Evolutionary conservation across 2,329 filamentous ascomycete species (phyloP).

Genomic region (Xylariales sp.): DNA sequence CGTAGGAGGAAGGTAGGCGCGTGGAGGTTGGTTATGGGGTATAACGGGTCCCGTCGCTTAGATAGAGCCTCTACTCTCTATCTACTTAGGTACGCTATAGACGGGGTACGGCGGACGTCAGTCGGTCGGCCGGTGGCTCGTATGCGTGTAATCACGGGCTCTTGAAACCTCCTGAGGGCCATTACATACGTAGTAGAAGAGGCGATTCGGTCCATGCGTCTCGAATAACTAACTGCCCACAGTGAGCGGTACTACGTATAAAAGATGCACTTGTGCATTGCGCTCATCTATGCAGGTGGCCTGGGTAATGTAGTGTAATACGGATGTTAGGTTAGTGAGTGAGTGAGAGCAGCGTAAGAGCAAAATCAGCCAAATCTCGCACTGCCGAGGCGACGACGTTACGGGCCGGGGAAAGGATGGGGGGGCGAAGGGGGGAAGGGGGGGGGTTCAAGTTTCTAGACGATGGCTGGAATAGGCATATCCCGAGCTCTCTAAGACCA

Average conservation of each 20-base stretch:
- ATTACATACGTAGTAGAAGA: neutral
- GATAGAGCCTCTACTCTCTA: too few species aligned
- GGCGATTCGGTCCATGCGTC: neutral
- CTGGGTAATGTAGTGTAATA: too few species aligned
- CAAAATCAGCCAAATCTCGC: constrained; percentile 17
- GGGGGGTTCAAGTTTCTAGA: neutral
- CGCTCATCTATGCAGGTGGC: neutral
- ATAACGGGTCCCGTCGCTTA: too few species aligned
- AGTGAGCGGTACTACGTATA: neutral
- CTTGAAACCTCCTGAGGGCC: neutral
- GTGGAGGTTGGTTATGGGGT: too few species aligned
- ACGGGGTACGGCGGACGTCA: constrained; percentile 5
- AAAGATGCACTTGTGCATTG: constrained; percentile 1
- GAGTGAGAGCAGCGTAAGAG: too few species aligned
- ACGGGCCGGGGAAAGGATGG: constrained; percentile 6
- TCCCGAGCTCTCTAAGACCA: constrained; percentile 22
- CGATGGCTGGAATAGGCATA: constrained; percentile 28
- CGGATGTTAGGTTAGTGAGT: too few species aligned
- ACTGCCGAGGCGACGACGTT: constrained; percentile 16
- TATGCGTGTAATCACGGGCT: too few species aligned
- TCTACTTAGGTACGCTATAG: too few species aligned
- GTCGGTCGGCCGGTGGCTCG: constrained; percentile 3
- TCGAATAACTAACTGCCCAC: neutral
- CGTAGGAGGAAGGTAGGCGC: too few species aligned
- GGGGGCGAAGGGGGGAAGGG: too few species aligned